Conservation (phyloP, 2,329 filamentous ascomycete species). For the Madurella fahalii region DNA sequence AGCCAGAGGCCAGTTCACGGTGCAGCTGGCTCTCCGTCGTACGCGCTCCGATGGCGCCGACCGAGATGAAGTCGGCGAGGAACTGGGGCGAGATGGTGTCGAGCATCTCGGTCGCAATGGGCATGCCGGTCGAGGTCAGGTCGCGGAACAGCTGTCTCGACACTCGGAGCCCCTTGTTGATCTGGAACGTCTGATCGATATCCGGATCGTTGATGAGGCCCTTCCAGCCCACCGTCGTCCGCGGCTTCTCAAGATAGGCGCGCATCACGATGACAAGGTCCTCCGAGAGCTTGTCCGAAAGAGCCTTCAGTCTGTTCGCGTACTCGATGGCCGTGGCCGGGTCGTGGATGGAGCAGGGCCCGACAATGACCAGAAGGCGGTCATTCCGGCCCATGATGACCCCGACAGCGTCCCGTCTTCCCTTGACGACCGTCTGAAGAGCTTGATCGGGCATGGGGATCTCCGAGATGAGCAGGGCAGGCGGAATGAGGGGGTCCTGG, state of each 20-base stretch:
- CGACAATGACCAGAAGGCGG: conserved; percentile 88
- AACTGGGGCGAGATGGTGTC: conserved; percentile 99
- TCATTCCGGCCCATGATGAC: conserved; percentile 78
- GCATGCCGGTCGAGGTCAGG: conserved; percentile 81
- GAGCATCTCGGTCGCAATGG: conserved; percentile 96
- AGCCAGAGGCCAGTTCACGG: conserved; percentile 87
- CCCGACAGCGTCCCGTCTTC: conserved; percentile 63
- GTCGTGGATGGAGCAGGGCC: conserved; percentile 97
- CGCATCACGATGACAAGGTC: conserved; percentile 96
- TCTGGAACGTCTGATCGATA: conserved; percentile 94
- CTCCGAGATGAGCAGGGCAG: conserved; percentile 80
- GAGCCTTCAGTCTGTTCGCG: conserved; percentile 68
- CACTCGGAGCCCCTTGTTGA: conserved; percentile 94
- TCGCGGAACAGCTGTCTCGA: conserved; percentile 93
- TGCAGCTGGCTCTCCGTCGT: conserved; percentile 97
- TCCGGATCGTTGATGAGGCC: conserved; percentile 98
- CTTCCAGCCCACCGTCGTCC: conserved; percentile 98
- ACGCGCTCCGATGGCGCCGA: conserved; percentile 91
- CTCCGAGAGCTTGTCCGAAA: conserved; percentile 73
- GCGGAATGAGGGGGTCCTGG: conserved; percentile 89
- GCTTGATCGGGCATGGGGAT: conserved; percentile 66
- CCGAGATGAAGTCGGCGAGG: conserved; percentile 89
- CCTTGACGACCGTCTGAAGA: conserved; percentile 65
- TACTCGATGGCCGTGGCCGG: conserved; percentile 85
- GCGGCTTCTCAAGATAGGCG: conserved; percentile 97